Conservation (phyloP, 495 filamentous ascomycete genomes). For the Neurospora tetrasperma region DNA sequence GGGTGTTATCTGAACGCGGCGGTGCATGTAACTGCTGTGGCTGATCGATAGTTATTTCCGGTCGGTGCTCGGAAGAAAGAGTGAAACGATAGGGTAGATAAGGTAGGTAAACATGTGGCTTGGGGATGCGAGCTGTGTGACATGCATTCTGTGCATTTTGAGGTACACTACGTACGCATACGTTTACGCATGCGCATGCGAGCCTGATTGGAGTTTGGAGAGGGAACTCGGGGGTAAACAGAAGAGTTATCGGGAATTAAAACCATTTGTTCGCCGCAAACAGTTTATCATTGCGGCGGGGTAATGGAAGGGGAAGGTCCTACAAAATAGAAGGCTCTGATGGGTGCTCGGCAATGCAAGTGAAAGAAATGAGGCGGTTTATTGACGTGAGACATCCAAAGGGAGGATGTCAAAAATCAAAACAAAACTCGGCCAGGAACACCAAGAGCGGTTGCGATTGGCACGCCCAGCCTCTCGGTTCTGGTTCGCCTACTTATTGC, state of each 20-base stretch:
- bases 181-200: neutral
- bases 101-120: neutral
- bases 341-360: neutral
- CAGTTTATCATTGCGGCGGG: neutral
- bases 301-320: neutral
- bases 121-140: neutral
- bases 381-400: neutral
- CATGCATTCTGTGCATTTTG: neutral
- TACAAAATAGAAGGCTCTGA: neutral
- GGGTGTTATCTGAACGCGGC: conserved; percentile 19
- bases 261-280: neutral
- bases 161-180: neutral
- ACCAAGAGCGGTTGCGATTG: neutral
- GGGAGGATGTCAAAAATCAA: neutral
- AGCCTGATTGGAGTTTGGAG: neutral
- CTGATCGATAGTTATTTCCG: neutral
- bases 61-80: neutral
- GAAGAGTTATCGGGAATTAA: neutral
- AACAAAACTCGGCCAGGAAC: neutral
- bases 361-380: neutral
- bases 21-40: conserved; percentile 16
- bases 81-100: neutral
- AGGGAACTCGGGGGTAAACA: neutral
- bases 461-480: neutral
- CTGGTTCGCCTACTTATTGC: neutral